A percentile compares a stretch with the other conserved stretches of the same genome.
phyloP scores from a whole-genome alignment of 2,329 filamentous ascomycete genomes.

The Parascedosporium putredinis region DNA sequence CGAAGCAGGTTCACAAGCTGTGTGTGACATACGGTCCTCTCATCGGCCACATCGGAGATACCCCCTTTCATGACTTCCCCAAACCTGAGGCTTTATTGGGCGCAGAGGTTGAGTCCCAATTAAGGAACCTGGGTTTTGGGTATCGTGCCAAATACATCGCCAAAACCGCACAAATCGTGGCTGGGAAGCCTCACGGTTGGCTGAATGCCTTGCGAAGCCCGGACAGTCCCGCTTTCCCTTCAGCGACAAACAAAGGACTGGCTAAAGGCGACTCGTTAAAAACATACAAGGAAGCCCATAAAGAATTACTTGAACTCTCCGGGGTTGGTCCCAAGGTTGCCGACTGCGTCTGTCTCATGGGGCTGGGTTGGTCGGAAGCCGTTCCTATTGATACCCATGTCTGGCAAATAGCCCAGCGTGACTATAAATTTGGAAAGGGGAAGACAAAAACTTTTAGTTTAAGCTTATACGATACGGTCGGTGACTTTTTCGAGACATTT shows the following conservation, averaged over 20 bases:
- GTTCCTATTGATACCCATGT: constrained; percentile 97
- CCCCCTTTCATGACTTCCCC: constrained; percentile 81
- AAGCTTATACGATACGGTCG: constrained; percentile 78
- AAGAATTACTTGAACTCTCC: constrained; percentile 64
- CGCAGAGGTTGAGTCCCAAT: constrained; percentile 64
- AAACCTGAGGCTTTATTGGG: constrained; percentile 61
- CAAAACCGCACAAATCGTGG: constrained; percentile 69
- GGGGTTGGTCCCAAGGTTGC: constrained; percentile 95
- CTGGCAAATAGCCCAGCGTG: constrained; percentile 94
- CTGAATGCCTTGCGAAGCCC: constrained; percentile 69
- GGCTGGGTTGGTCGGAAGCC: constrained; percentile 87
- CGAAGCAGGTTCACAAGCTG: constrained; percentile 62
- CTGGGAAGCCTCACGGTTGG: constrained; percentile 63
- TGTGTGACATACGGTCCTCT: constrained; percentile 76
- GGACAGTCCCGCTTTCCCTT: constrained; percentile 49
- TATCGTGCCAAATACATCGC: constrained; percentile 91
- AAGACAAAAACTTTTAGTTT: constrained; percentile 82
- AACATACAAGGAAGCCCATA: constrained; percentile 72
- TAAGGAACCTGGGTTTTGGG: constrained; percentile 81
- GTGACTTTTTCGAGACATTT: constrained; percentile 81
- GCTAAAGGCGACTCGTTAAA: constrained; percentile 36
- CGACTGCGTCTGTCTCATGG: constrained; percentile 95
- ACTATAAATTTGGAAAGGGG: constrained; percentile 84
- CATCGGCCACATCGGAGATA: constrained; percentile 58
- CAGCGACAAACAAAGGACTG: too few relatives aligned